Evolutionary conservation across 2,329 filamentous ascomycete genomes (phyloP), one percentile per base, ranked within the genome.

Genomic region (Aureobasidium sp.): DNA sequence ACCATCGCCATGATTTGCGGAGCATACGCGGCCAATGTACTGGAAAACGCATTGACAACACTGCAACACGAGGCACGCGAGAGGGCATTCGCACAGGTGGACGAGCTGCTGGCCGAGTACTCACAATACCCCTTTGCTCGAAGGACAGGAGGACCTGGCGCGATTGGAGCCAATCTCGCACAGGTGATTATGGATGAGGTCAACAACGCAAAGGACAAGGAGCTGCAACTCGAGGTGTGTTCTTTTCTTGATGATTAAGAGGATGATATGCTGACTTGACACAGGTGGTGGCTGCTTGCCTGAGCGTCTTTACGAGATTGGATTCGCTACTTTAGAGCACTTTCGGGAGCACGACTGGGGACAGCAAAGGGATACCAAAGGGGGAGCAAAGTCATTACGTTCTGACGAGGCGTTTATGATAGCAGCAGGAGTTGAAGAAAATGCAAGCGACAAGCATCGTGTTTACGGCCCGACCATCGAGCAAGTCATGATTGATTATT

Each of bases 1-100:
- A 97, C 94, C 51, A 86, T 99, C 67, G 83, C 89, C 69, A 96
- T 99, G 92, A 91, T 99, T 60, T 99, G 94, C 78, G 94, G 93
- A 57, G 93, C 94, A 49, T 97, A 99, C 76, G 94, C 94, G 49
- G 94, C 94, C 65, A 99, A 99, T 71, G 94, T 99, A 31, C 84
- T 99, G 63, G 94, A 99, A 79, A 99, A 99, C 73, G 94, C 93
- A n/a, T 80, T 99, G 70, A 90, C 90, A 62, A 95, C 90, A 15
- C 84, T 99, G 66, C 91, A 92, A 68, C 94, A 97, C 73, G 94
- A 99, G 79, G 87, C 93, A 62, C 83, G 94, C 68, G 94, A 99
- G 78, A 83, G 93, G 68, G 93, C 94, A 5, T 99, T 97, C 76
- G 91, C 91, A 44, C 93, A 97, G 79, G 96, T 96, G 20, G 94